Base-by-base conservation (phyloP, 73 alveolate genomes). In the Paraurostyla sp. region DNA sequence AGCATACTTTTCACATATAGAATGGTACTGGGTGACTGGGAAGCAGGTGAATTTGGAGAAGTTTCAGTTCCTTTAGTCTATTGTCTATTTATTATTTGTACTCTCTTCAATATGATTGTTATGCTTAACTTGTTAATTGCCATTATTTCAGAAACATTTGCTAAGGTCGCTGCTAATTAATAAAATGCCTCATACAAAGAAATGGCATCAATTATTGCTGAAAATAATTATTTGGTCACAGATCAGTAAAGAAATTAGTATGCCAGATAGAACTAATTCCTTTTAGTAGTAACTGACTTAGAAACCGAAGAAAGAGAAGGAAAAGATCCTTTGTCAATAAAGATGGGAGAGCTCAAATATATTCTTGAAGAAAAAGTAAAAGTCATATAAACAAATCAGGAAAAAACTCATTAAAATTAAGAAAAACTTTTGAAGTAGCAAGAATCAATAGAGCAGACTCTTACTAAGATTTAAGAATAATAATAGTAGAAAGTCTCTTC, bases 101-200 rank as follows among this genome's bases (percentile, higher is more conserved):
- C 85, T 4, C 11, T 69, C 65, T 69, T 69, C 40, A 43, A 41
- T 18, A 69, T 69, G 85, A 69, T 69, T 41, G 62, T 69, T 25
- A 69, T 69, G 85, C 85, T 69, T 40, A 69, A 69, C 36, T 68
- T 69, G 18, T 25, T 69, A 68, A 69, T 69, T 25, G 42, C 85
- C 49, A 69, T 69, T 7, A 42, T 69, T 11, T 41, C 65, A 4
- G 85, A 69, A 13, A 11, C 63, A 4, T 69, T 41, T 36, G 62
- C 27, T 11, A 69, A 38, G 27, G 49, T 69, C 9, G 3, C 9
- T 7, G 58, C 38, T 4, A 69, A 36, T 11, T 3, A 3, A 23
- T 7, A 41, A 2, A n/a, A 69, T 15, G 85, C 58, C 3, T 25
- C 49, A 7, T 69, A 69, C 38, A 25, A 36, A 13, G 85, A 42